These are phyloP conservation scores for Hylodesmum podocarpum DNA, from an alignment of 306 rosid genomes.

Conservation along the genomic window DNA sequence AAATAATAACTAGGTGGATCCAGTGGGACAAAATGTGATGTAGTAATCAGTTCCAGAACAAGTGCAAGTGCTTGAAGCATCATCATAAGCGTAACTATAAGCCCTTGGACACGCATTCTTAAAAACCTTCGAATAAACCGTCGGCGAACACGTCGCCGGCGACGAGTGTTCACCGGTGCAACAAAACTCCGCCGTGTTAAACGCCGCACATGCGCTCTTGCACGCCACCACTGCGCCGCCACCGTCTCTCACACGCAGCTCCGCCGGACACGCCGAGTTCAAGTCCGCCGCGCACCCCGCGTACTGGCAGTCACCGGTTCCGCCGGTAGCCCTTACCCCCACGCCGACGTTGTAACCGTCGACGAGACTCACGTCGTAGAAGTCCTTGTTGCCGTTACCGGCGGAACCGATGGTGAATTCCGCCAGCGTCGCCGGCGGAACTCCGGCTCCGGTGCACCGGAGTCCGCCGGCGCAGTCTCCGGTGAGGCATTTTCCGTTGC, in stretches of 20 bases:
- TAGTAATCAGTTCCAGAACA: conserved; percentile 70
- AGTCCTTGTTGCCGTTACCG: conserved; percentile 46
- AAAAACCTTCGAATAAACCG: conserved; percentile 72
- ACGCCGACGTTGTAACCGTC: conserved; percentile 90
- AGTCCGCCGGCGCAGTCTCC: conserved; percentile 63
- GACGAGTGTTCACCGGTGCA: conserved; percentile 79
- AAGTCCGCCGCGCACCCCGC: conserved; percentile 81
- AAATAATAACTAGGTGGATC: neutral
- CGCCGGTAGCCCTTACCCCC: conserved; percentile 67
- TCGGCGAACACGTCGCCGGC: conserved; percentile 74
- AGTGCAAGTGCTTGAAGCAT: conserved; percentile 87
- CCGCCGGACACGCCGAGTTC: conserved; percentile 58
- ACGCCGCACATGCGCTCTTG: conserved; percentile 84
- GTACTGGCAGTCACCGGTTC: conserved; percentile 81
- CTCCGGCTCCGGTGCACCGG: conserved; percentile 57
- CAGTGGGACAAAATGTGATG: conserved; percentile 69
- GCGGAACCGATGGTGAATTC: conserved; percentile 60
- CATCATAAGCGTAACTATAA: conserved; percentile 90
- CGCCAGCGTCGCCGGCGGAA: conserved; percentile 65
- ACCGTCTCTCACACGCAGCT: conserved; percentile 46
- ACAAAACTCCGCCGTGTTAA: conserved; percentile 63
- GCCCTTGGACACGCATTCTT: conserved; percentile 89
- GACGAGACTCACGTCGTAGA: conserved; percentile 86
- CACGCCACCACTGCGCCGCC: conserved; percentile 66
- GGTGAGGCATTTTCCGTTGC: conserved; percentile 59